phyloP scores from a whole-genome alignment of 2,329 filamentous ascomycete species.

The Helotiales sp. region DNA sequence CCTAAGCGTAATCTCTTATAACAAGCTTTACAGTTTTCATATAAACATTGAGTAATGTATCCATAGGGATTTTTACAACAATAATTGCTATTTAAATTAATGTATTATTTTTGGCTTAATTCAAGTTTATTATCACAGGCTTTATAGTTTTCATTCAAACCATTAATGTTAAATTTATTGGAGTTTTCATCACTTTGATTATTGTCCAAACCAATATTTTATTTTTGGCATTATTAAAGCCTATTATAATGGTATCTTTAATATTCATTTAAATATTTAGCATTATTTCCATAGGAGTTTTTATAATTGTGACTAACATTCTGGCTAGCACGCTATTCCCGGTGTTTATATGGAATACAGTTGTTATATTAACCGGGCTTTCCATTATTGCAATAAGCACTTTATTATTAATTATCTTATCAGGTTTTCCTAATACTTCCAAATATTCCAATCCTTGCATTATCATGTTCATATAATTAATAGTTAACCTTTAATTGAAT shows the following conservation, averaged over 20 bases:
- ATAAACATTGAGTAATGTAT: neutral
- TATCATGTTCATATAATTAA: neutral
- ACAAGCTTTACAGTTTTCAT: neutral
- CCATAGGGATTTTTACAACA: too few species aligned
- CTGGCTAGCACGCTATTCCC: neutral
- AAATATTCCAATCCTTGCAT: neutral
- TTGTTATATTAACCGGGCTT: neutral
- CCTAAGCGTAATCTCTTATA: neutral
- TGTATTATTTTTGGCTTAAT: too few species aligned
- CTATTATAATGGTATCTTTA: too few species aligned
- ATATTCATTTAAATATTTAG: too few species aligned
- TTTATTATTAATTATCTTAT: neutral
- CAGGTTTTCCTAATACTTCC: neutral
- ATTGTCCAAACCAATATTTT: too few species aligned
- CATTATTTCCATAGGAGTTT: too few species aligned
- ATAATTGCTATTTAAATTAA: too few species aligned
- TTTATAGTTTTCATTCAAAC: too few species aligned
- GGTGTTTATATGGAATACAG: neutral
- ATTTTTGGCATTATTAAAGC: too few species aligned
- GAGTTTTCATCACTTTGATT: too few species aligned
- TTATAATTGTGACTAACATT: neutral
- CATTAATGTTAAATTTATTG: too few species aligned
- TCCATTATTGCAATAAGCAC: neutral
- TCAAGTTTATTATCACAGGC: too few species aligned
- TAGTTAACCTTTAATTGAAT: neutral